Evolutionary conservation across 1,284 basidiomycete genomes (phyloP).

Genomic region (Heterobasidion irregulare): DNA sequence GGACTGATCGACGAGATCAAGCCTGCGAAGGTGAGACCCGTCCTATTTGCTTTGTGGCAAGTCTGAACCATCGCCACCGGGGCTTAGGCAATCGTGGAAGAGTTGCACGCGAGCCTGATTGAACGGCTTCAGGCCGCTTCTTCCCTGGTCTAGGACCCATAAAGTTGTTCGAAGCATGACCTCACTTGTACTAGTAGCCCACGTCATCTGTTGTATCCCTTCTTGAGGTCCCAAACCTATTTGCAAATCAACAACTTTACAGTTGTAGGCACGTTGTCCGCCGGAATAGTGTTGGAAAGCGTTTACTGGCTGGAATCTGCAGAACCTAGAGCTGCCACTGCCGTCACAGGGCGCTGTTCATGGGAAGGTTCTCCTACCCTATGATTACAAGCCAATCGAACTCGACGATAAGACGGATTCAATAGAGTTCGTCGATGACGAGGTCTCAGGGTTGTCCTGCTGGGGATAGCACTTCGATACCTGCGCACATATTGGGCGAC

Average conservation of each 20-base stretch:
- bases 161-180: not conserved
- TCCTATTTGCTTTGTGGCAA: not conserved
- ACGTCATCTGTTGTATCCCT: not conserved
- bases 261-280: too few species aligned
- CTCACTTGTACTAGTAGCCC: not conserved
- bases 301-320: not conserved
- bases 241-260: not conserved
- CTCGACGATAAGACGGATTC: not conserved
- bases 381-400: not conserved
- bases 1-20: slow-evolving; percentile 48
- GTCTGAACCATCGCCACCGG: not conserved
- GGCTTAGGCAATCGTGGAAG: slow-evolving; percentile 38
- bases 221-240: not conserved
- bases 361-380: too few species aligned
- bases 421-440: not conserved
- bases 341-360: too few species aligned
- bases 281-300: not conserved
- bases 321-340: too few species aligned
- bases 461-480: not conserved
- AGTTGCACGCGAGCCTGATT: slow-evolving; percentile 36
- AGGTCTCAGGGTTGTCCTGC: not conserved
- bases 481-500: not conserved
- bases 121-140: slow-evolving; percentile 21
- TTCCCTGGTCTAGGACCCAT: slow-evolving; percentile 1
- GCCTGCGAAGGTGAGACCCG: slow-evolving; percentile 42